Base-by-base conservation (phyloP, 495 filamentous ascomycete genomes). In the Astrothelium macrocarpum region DNA sequence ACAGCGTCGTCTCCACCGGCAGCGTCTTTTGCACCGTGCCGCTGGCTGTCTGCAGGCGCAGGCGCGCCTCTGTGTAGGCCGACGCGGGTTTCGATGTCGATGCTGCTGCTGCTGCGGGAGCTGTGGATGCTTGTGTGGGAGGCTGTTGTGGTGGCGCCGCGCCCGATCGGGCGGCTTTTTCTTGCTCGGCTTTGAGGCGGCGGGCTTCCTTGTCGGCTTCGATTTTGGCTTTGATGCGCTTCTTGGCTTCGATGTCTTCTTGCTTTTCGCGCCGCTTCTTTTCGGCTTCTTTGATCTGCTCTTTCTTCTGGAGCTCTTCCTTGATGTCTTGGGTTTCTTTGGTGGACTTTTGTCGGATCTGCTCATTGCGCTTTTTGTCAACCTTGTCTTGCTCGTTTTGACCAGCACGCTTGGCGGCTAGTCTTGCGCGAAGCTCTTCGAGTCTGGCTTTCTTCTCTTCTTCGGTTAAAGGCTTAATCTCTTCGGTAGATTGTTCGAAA, bases 401-500 rank as follows among this genome's bases (percentile, higher is more conserved):
- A n/a, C 73, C 78, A 1, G 85, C 85, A 59, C 82, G 80, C 80
- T 94, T 96, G 61, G 80, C 89, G 53, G 84, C 85, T 23, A 92
- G 77, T 70, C 85, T 89, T 66, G 83, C 78, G 46, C 85, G 79
- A 31, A 97, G 80, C 65, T 93, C 90, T 60, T 83, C 80, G 16
- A 99, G 81, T 62, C 81, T 85, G 26, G 83, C 80, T 70, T 88
- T 87, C 77, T 92, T 96, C 77, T 99, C 87, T 67, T 95, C 92
- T 65, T 91, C 91, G 0, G 90, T 97, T 68, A 99, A 79, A 1
- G 93, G 90, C 1, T 88, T 85, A 62, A 97, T 84, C 69, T 94
- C 90, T 67, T 96, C 93, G 1, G 87, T 92, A 0, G 91, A 96
- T 73, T 99, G 90, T 16, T 88, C 83, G 72, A 99, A 99, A 70